Base-by-base conservation (phyloP, 2,329 filamentous ascomycete genomes). In the Capronia epimyces region DNA sequence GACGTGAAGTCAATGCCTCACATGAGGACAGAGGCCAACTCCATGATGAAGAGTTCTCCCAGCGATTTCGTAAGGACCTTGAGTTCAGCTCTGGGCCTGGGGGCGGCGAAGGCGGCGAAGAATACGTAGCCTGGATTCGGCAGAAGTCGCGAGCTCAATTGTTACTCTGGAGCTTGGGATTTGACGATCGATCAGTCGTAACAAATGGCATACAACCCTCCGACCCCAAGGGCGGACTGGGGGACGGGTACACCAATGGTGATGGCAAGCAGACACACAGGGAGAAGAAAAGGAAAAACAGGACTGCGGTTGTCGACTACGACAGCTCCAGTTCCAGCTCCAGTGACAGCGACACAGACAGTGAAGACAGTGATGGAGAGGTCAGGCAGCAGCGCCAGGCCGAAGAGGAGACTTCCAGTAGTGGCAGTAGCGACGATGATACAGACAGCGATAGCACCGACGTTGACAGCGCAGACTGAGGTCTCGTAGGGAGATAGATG, bases 371-470 rank as follows among this genome's bases (percentile, higher is more conserved):
- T 29, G 24, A 31, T 29, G 12, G 10, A 16, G 44, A 46, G 16
- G 21, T 3, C 6, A 20, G 7, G 34, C 18, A 37, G 18, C 34
- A 37, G 34, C 34, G n/a, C 5, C 15, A 34, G 24, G 86, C 90
- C 60, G 83, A 91, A 34, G 95, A 77, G 32, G 97, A 71, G 6
- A 95, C 79, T 65, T 96, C 88, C 50, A 83, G 83, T 20, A 91
- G 78, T 71, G 97, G 91, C 9, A 93, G 93, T 25, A 37, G 34
- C 20, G 34, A 37, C 63, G 87, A 93, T 90, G 91, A 98, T 2
- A 87, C 80, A 3, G 29, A 24, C 18, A 47, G 43, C 20, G 42
- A 49, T 27, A 46, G 37, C 42, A 49, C 20, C 31, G 39, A 42
- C 27, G 24, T 27, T 25, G 45, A 50, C 27, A 42, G 21, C n/a